Evolutionary conservation across 73 alveolate genomes (phyloP).

Genomic region (Paramecium pentaurelia): DNA sequence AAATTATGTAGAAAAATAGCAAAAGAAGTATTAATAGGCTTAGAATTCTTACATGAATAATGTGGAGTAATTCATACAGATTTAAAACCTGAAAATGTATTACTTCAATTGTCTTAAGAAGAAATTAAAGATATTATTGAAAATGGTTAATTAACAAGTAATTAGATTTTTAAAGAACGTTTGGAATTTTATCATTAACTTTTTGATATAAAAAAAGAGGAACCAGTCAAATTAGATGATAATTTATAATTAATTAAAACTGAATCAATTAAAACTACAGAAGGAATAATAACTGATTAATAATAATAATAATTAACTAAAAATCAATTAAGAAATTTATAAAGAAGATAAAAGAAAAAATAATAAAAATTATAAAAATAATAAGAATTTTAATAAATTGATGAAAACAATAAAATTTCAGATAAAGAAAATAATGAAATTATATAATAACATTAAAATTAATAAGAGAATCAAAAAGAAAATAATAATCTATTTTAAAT

Average conservation of each 20-base stretch:
- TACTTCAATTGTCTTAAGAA: constrained; percentile 47
- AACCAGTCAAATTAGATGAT: background rate
- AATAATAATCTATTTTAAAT: background rate
- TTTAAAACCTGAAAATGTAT: constrained; percentile 64
- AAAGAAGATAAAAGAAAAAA: constrained; percentile 37
- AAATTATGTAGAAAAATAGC: constrained; percentile 78
- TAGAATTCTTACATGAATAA: constrained; percentile 59
- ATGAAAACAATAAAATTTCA: background rate
- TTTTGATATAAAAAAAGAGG: constrained; percentile 35
- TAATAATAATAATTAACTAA: background rate
- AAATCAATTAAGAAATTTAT: background rate
- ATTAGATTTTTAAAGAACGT: constrained; percentile 42
- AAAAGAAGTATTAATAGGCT: constrained; percentile 77
- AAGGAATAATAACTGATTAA: background rate
- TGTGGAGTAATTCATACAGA: constrained; percentile 96
- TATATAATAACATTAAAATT: background rate
- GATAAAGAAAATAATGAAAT: background rate
- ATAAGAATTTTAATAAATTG: background rate
- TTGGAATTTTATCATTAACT: constrained; percentile 44
- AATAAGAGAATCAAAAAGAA: background rate
- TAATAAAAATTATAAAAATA: background rate
- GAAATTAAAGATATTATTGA: constrained; percentile 53
- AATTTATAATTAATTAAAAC: background rate
- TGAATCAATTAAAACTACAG: background rate
- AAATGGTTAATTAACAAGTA: constrained; percentile 48